Percentiles rank a stretch among this genome's conserved stretches.
phyloP scores from a whole-genome alignment of 2,329 filamentous ascomycete genomes.

The Talaromyces sp. region DNA sequence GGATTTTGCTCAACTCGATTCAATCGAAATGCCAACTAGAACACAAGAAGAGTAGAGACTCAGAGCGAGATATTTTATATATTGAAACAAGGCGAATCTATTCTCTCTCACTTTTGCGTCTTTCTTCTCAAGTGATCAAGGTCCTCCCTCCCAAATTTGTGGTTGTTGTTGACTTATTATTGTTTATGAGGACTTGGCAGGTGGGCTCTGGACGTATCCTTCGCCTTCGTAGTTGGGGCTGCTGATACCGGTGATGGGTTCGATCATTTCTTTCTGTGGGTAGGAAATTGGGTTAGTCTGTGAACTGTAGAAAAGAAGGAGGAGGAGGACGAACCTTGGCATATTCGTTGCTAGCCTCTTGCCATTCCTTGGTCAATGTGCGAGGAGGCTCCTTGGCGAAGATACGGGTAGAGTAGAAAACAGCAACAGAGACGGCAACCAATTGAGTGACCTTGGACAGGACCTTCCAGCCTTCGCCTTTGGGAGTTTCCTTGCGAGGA shows the following conservation, averaged over 20 bases:
- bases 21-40: not conserved
- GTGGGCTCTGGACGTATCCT: constrained; percentile 68
- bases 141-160: not conserved
- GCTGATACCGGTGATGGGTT: constrained; percentile 80
- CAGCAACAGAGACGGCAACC: constrained; percentile 60
- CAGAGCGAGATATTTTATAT: not conserved
- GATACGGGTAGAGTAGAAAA: constrained; percentile 71
- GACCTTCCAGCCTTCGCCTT: constrained; percentile 79
- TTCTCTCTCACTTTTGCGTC: not conserved
- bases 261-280: constrained; percentile 71
- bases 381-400: constrained; percentile 70
- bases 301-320: constrained; percentile 4
- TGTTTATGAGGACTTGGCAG: constrained; percentile 31
- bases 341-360: constrained; percentile 92
- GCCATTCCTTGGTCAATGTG: constrained; percentile 96
- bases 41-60: constrained; percentile 23
- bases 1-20: constrained; percentile 30
- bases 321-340: constrained; percentile 65
- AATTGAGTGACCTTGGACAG: constrained; percentile 69
- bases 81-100: constrained; percentile 4
- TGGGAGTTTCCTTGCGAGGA: constrained; percentile 75
- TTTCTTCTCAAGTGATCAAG: not conserved
- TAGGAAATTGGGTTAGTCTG: not conserved
- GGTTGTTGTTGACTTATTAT: not conserved
- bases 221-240: constrained; percentile 74